Conservation (phyloP, 2,329 filamentous ascomycete species). For the Bipolaris sorokiniana region DNA sequence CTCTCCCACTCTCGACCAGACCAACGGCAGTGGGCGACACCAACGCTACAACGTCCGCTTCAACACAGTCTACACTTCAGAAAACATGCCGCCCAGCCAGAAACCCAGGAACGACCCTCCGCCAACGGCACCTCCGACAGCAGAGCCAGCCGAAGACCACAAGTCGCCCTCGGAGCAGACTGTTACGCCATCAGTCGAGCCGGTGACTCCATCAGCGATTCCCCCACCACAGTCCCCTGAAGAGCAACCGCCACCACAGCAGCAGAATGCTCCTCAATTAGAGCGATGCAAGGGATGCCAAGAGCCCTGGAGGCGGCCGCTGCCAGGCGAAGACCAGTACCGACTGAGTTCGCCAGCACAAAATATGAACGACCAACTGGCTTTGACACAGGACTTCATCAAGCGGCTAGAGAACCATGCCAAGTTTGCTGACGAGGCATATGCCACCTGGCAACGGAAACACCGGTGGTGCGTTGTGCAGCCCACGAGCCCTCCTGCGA, state of each 20-base stretch:
- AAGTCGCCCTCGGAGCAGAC: slow-evolving; percentile 11
- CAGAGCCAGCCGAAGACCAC: slow-evolving; percentile 13
- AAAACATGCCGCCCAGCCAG: slow-evolving; percentile 27
- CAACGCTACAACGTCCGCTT: slow-evolving; percentile 38
- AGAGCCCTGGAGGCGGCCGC: slow-evolving; percentile 29
- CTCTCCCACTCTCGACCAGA: slow-evolving; percentile 17
- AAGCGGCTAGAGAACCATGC: slow-evolving; percentile 24
- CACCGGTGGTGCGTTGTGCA: slow-evolving; percentile 10
- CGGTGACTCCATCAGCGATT: slow-evolving; percentile 5
- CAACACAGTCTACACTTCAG: slow-evolving; percentile 25
- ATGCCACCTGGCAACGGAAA: slow-evolving; percentile 12
- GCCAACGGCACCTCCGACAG: slow-evolving; percentile 9
- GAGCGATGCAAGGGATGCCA: slow-evolving; percentile 29
- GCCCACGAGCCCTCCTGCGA: slow-evolving; percentile 8
- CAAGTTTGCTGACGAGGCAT: slow-evolving; percentile 27
- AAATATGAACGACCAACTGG: slow-evolving; percentile 22
- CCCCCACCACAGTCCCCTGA: slow-evolving; percentile 3
- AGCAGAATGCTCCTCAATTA: slow-evolving; percentile 23
- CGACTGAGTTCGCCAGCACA: slow-evolving; percentile 21
- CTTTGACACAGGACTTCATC: slow-evolving; percentile 23
- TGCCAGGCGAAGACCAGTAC: slow-evolving; percentile 21
- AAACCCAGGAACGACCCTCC: slow-evolving; percentile 26
- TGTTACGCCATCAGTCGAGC: slow-evolving; percentile 16
- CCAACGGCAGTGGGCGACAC: slow-evolving; percentile 21
- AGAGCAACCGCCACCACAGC: slow-evolving; percentile 12